These are phyloP conservation scores for Colletotrichum cuscutae DNA, from an alignment of 2,329 filamentous ascomycete genomes.

Conservation along the genomic window DNA sequence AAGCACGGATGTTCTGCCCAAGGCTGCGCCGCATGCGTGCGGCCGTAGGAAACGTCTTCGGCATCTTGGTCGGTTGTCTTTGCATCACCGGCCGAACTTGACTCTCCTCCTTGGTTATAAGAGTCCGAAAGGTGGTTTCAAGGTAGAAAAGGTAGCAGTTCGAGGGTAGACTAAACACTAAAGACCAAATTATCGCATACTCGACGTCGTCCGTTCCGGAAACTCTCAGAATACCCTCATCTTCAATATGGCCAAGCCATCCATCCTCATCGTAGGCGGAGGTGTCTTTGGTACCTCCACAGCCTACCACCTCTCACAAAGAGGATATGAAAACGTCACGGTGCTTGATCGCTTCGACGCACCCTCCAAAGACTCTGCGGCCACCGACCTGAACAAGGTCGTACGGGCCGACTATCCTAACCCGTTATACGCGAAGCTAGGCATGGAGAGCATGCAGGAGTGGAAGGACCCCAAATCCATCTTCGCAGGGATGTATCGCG, in stretches of 20 bases:
- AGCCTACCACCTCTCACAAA: conserved; percentile 41
- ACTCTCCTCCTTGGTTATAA: neutral
- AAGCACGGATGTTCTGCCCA: neutral
- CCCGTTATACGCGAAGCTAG: conserved; percentile 42
- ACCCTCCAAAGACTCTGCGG: conserved; percentile 40
- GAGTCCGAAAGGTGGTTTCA: neutral
- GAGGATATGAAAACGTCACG: conserved; percentile 37
- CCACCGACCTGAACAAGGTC: conserved; percentile 49
- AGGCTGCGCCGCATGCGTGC: neutral
- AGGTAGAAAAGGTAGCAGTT: neutral
- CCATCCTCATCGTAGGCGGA: conserved; percentile 42
- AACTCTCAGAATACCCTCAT: neutral
- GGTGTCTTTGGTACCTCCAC: conserved; percentile 49
- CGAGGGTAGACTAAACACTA: neutral
- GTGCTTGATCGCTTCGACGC: conserved; percentile 41
- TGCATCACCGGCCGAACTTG: conserved; percentile 2
- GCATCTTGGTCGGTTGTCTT: neutral
- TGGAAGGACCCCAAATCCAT: conserved; percentile 43
- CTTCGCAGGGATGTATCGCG: conserved; percentile 41
- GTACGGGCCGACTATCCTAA: conserved; percentile 48
- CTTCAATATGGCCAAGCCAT: conserved; percentile 35
- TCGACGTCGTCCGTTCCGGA: neutral
- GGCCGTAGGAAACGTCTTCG: neutral
- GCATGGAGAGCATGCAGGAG: conserved; percentile 41
- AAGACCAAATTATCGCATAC: neutral